phyloP scores from a whole-genome alignment of 305 asterid species.

The Andrographis paniculata region DNA sequence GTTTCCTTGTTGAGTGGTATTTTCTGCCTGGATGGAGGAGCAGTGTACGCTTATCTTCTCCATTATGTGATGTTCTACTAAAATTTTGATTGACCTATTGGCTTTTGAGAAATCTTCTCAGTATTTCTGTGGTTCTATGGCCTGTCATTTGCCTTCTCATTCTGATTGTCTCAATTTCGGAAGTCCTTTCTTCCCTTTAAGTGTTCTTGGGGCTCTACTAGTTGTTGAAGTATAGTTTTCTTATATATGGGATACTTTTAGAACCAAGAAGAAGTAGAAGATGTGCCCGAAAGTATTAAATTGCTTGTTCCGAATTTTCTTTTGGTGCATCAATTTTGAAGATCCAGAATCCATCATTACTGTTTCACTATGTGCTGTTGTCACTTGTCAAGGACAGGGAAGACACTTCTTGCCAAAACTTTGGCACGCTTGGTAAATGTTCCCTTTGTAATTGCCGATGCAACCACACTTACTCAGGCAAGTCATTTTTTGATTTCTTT shows the following conservation, averaged over 20 bases:
- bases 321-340: neutral
- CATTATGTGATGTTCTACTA: neutral
- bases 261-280: conserved; percentile 2
- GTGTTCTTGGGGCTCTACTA: neutral
- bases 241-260: neutral
- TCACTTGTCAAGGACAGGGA: conserved; percentile 65
- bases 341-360: conserved; percentile 12
- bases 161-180: too few species aligned
- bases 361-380: conserved; percentile 36
- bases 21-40: neutral
- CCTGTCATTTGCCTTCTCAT: neutral
- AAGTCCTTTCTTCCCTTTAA: neutral
- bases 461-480: conserved; percentile 97
- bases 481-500: conserved; percentile 24
- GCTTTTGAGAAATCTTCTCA: too few species aligned
- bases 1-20: neutral
- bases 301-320: neutral
- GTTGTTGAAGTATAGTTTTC: neutral
- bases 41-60: neutral
- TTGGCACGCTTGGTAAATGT: conserved; percentile 94
- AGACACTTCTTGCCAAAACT: conserved; percentile 84
- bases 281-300: neutral
- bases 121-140: too few species aligned
- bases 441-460: conserved; percentile 97
- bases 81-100: neutral